Conservation (phyloP, 78 protist genomes). For the Dictyostelium firmibasis region DNA sequence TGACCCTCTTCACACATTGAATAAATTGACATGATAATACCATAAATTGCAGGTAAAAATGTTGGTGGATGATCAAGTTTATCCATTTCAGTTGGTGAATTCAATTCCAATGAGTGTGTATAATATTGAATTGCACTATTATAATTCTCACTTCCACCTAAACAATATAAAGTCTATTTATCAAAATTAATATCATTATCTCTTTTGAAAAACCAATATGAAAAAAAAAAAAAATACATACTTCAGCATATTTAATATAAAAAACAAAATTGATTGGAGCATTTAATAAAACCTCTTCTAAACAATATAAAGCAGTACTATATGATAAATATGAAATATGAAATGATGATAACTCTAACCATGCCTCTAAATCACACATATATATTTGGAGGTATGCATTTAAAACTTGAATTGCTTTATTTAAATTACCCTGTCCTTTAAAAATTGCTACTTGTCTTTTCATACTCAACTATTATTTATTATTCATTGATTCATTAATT, state of each 20-base stretch:
- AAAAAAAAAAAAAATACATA: not conserved
- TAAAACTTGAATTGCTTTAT: constrained; percentile 22
- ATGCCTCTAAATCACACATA: constrained; percentile 69
- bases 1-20: not conserved
- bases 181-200: too few species aligned
- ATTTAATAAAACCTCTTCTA: constrained; percentile 51
- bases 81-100: constrained; percentile 8
- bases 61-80: constrained; percentile 37
- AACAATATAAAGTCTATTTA: constrained; percentile 9
- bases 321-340: constrained; percentile 7
- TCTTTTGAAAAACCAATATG: too few species aligned
- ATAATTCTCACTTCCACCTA: constrained; percentile 63
- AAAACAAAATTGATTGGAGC: constrained; percentile 47
- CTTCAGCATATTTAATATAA: constrained; percentile 71
- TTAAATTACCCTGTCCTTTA: constrained; percentile 9
- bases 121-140: constrained; percentile 54
- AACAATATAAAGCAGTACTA: constrained; percentile 37
- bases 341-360: constrained; percentile 51
- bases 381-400: constrained; percentile 46
- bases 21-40: constrained; percentile 58
- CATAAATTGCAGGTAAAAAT: constrained; percentile 38
- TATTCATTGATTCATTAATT: too few species aligned
- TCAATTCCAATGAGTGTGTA: constrained; percentile 62
- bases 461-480: constrained; percentile 10
- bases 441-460: constrained; percentile 64